Evolutionary conservation across 306 rosid genomes (phyloP), one percentile per base, ranked within the genome.

Genomic region (Begonia peltatifolia): DNA sequence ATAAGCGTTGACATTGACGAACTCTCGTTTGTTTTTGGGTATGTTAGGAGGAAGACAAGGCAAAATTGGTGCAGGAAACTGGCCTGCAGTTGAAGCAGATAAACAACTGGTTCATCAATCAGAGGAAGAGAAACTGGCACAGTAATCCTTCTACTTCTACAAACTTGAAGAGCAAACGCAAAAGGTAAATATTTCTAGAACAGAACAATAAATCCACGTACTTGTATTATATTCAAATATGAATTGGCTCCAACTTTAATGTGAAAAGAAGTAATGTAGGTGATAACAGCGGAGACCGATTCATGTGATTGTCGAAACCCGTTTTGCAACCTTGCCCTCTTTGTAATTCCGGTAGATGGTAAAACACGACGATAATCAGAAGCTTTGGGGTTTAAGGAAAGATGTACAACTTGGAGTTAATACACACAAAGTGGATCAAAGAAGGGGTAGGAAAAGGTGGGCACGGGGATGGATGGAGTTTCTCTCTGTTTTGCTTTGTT

Each of bases 121-220:
- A 90, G 66, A 80, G 99, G 73, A 90, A 90, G 81, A 80, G 99
- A 67, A 90, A 90, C 72, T 90, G 99, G 99, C 88, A 90, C 73
- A 90, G 88, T 78, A 90, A 90, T 73, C 81, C 95, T 53, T 90
- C 99, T 18, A 79, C 92, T 61, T 90, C 99, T 11, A 83, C 85
- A 20, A 92, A 74, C 52, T 79, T 81, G 69, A 90, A 90, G 79
- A 90, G 88, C 88, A 90, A 90, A 71, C 94, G 99, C 75, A 90
- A 90, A 60, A 90, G 95, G 99, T 90, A 74, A 30, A 30, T 30
- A 30, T 30, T 30, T 30, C 42, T 44, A 42, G 50, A 42, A 12
- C 52, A 38, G 3, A 60, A n/a, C 30, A 14, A 20, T 47, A 43
- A 51, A 65, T 30, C 36, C 36, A 30, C 7, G 2, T 30, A 4